Conservation (phyloP, 768 basidiomycete species). For the Auricularia sp. region DNA sequence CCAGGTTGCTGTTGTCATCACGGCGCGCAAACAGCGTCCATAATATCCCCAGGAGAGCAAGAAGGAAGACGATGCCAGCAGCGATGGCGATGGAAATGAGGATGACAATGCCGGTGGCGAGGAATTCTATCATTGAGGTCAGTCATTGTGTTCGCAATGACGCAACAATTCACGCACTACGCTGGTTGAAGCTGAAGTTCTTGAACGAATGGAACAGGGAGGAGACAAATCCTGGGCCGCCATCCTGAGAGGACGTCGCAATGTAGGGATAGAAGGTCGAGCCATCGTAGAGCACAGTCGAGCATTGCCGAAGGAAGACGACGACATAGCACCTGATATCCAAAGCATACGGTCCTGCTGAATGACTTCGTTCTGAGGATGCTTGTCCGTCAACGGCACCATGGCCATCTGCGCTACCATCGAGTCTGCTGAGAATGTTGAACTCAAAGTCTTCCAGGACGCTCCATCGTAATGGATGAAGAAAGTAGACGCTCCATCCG, state of each 20-base stretch:
- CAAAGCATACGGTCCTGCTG: conserved; percentile 83
- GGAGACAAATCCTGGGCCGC: conserved; percentile 59
- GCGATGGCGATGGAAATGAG: conserved; percentile 95
- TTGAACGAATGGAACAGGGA: conserved; percentile 77
- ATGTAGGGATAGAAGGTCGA: conserved; percentile 74
- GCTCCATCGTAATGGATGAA: conserved; percentile 78
- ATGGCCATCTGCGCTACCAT: conserved; percentile 76
- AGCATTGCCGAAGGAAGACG: conserved; percentile 69
- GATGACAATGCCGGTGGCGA: conserved; percentile 89
- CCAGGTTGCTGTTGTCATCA: conserved; percentile 49
- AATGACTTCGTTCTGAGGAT: conserved; percentile 58
- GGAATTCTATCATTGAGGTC: conserved; percentile 46
- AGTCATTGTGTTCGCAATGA: conserved; percentile 5
- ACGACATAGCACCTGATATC: conserved; percentile 69
- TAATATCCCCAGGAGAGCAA: conserved; percentile 75
- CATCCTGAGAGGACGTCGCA: conserved; percentile 52
- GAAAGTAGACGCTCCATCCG: conserved; percentile 58
- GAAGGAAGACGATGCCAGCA: conserved; percentile 84
- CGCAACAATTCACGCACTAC: conserved; percentile 38
- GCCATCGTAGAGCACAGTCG: conserved; percentile 84
- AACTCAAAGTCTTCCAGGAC: conserved; percentile 63
- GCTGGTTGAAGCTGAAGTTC: conserved; percentile 63
- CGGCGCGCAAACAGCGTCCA: conserved; percentile 82
- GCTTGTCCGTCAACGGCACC: conserved; percentile 80
- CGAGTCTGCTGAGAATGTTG: conserved; percentile 43